Evolutionary conservation across 2,329 filamentous ascomycete species (phyloP).

Genomic region (Ophiostoma sp.): DNA sequence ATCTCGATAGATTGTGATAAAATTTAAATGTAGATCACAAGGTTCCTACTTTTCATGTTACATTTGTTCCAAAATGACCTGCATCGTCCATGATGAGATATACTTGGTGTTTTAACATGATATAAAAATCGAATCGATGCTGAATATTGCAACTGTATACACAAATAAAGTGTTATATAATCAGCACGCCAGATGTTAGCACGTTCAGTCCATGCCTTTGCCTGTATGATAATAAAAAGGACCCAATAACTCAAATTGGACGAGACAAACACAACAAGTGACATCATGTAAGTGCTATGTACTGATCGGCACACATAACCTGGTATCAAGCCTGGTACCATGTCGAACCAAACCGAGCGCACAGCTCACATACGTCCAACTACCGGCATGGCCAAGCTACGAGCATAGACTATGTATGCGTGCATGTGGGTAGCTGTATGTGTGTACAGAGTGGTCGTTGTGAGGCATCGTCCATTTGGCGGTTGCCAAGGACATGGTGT

Average conservation of each 20-base stretch:
- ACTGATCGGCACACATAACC: neutral
- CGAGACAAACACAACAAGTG: neutral
- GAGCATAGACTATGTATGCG: neutral
- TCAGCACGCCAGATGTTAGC: no score
- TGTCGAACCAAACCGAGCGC: neutral
- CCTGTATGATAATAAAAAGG: no score
- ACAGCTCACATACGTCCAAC: neutral
- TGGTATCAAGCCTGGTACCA: neutral
- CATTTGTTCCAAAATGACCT: neutral
- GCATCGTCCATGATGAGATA: neutral
- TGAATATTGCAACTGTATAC: no score
- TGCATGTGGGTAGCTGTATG: neutral
- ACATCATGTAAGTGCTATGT: neutral
- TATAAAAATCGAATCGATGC: no score
- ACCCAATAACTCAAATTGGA: neutral
- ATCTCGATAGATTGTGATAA: neutral
- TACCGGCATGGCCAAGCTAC: slow-evolving; percentile 4
- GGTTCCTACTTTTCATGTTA: neutral
- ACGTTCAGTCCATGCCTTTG: no score
- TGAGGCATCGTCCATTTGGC: neutral
- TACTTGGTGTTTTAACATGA: neutral
- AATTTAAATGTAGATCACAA: neutral
- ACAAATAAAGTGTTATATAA: no score
- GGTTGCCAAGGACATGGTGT: neutral
- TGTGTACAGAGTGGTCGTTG: neutral